A percentile compares a stretch with the other conserved stretches of the same genome.
Conservation (phyloP, 163 green algal genomes). For the Volvox carteri region DNA sequence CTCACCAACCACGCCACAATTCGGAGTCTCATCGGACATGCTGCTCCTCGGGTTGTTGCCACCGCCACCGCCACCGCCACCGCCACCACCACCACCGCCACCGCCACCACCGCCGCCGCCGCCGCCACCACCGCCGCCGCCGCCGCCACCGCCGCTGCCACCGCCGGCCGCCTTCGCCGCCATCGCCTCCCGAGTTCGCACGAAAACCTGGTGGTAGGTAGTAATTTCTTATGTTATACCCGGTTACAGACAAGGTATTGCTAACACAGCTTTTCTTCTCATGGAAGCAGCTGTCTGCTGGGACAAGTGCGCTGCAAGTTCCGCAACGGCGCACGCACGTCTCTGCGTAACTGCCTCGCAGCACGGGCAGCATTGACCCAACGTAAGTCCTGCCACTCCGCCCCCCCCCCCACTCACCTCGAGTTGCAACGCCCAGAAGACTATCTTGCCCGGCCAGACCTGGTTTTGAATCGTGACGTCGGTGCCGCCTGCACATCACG, state of each 20-base stretch:
- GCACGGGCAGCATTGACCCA: too few relatives aligned
- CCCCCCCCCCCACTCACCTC: constrained; percentile 2
- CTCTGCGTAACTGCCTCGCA: too few relatives aligned
- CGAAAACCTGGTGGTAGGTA: constrained; percentile 10
- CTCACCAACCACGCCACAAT: constrained; percentile 34
- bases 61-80: too few relatives aligned
- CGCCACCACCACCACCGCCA: too few relatives aligned
- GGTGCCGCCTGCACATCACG: constrained; percentile 18
- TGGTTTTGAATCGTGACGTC: constrained; percentile 27
- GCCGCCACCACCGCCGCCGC: background rate
- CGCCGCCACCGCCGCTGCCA: background rate
- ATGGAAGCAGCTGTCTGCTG: too few relatives aligned
- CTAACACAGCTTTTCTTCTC: too few relatives aligned
- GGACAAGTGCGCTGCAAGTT: too few relatives aligned
- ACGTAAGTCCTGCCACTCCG: too few relatives aligned
- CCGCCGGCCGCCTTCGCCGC: background rate
- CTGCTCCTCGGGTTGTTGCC: too few relatives aligned
- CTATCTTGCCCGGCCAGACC: constrained; percentile 47
- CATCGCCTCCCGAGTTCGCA: constrained; percentile 14
- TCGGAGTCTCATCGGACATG: constrained; percentile 19
- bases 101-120: background rate
- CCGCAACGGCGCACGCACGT: too few relatives aligned
- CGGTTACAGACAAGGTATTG: too few relatives aligned
- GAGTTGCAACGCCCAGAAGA: constrained; percentile 25
- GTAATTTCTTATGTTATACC: too few relatives aligned